Evolutionary conservation across 306 rosid species (phyloP), one percentile per base, ranked within the genome.

Genomic region (Trifolium repens): DNA sequence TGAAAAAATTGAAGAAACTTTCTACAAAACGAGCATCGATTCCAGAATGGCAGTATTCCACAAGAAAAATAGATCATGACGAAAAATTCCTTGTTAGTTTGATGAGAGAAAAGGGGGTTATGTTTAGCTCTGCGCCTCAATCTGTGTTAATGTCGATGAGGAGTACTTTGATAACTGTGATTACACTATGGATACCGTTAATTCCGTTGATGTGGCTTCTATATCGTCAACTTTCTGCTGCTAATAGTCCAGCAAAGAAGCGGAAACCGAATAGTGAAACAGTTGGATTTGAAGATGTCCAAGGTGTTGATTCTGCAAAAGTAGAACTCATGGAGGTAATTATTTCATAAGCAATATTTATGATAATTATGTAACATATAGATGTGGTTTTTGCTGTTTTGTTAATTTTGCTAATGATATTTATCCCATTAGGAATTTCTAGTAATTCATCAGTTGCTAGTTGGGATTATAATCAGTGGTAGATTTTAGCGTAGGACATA

Each of bases 131-230:
- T 0, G 93, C 98, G 19, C 98, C 98, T 82, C 98, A 90, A 66
- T 91, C 97, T 53, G 80, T 79, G 69, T 39, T 94, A 75, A 84
- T 73, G 87, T 84, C 93, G 5, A 80, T 92, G 86, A 94, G 97
- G 88, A 86, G 83, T 80, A 89, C 89, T 58, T 79, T 94, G 91
- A 73, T 92, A 73, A 89, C 97, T 3, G 83, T 91, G 62, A 54
- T 94, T 67, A 82, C 96, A 55, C 80, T 94, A 17, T 94, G 98
- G 98, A 89, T 94, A 83, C 97, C 98, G 69, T 84, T 94, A 72
- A 84, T 88, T 72, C 98, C 98, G 27, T 78, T 94, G 85, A 94
- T 94, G 97, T 94, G 98, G 98, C 89, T 94, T 79, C 87, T 94
- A 17, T 85, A 92, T 72, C 98, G 96, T 62, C 97, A 94, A 80